phyloP scores from a whole-genome alignment of 2,329 filamentous ascomycete genomes.

The Penicillium griseofulvum region DNA sequence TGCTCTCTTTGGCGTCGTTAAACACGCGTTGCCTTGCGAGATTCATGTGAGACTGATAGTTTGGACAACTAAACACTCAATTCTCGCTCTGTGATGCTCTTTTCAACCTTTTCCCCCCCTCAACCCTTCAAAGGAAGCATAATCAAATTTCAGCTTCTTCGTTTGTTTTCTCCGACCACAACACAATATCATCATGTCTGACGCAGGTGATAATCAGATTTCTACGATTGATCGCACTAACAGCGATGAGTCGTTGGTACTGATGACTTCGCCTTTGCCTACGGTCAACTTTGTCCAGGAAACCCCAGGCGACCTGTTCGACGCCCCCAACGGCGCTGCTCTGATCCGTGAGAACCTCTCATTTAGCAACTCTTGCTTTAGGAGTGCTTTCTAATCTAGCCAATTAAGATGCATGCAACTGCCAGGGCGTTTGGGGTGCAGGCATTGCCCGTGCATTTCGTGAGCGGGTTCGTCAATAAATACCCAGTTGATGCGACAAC shows the following conservation, averaged over 20 bases:
- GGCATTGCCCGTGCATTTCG: slow-evolving; percentile 58
- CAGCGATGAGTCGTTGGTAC: not conserved
- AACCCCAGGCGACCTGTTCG: slow-evolving; percentile 51
- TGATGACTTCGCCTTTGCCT: not conserved
- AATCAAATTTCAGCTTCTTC: not conserved
- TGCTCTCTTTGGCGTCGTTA: not conserved
- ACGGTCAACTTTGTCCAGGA: slow-evolving; percentile 24
- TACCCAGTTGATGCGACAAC: not conserved
- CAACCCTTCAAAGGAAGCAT: not conserved
- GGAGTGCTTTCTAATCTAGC: not conserved
- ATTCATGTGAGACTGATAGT: not conserved
- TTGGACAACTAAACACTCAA: not conserved
- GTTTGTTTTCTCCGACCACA: not conserved
- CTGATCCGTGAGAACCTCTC: slow-evolving; percentile 48
- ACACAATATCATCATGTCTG: not conserved
- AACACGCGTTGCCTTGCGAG: not conserved
- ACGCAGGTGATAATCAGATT: not conserved
- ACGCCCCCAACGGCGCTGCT: slow-evolving; percentile 49
- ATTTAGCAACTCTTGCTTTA: not conserved
- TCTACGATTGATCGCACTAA: not conserved
- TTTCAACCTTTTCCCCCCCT: not conserved
- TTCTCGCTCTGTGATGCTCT: not conserved
- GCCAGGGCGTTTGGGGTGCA: slow-evolving; percentile 55
- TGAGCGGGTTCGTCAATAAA: slow-evolving; percentile 16
- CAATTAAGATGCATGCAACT: slow-evolving; percentile 57